Percentiles rank a stretch among this genome's conserved stretches.
These are phyloP conservation scores for Asterophora lycoperdoides DNA, from an alignment of 768 basidiomycete species.

Conservation along the genomic window DNA sequence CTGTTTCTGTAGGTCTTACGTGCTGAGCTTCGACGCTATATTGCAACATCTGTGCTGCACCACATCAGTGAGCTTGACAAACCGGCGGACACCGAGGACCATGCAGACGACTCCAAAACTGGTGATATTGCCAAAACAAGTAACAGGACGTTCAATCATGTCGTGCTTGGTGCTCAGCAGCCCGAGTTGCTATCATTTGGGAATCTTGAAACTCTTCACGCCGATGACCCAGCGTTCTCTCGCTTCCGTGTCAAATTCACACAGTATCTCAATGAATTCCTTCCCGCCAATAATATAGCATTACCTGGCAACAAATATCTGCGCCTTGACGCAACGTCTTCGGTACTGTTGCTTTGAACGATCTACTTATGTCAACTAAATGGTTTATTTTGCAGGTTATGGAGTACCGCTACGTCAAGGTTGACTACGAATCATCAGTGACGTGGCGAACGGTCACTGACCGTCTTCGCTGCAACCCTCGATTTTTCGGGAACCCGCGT, in stretches of 20 bases:
- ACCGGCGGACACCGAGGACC: too few species aligned
- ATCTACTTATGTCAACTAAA: neutral
- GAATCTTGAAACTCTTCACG: neutral
- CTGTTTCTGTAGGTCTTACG: too few species aligned
- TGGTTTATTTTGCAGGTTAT: conserved; percentile 16
- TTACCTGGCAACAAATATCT: too few species aligned
- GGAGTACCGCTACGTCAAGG: conserved; percentile 20
- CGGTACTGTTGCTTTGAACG: too few species aligned
- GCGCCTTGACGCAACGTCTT: too few species aligned
- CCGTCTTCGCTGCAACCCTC: conserved; percentile 25
- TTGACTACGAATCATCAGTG: conserved; percentile 22
- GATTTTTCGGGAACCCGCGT: conserved; percentile 19
- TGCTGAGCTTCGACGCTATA: too few species aligned
- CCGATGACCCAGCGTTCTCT: neutral
- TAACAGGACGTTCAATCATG: neutral
- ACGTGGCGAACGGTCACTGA: conserved; percentile 25
- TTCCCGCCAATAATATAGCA: neutral
- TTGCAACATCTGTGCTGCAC: neutral
- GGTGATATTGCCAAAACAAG: too few species aligned
- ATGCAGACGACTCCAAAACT: neutral
- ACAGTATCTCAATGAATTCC: neutral
- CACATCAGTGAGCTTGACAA: conserved; percentile 1
- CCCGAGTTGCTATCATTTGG: neutral
- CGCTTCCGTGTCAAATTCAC: neutral
- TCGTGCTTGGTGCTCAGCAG: neutral